phyloP scores from a whole-genome alignment of 768 basidiomycete species.

The Podaxis rugospora region DNA sequence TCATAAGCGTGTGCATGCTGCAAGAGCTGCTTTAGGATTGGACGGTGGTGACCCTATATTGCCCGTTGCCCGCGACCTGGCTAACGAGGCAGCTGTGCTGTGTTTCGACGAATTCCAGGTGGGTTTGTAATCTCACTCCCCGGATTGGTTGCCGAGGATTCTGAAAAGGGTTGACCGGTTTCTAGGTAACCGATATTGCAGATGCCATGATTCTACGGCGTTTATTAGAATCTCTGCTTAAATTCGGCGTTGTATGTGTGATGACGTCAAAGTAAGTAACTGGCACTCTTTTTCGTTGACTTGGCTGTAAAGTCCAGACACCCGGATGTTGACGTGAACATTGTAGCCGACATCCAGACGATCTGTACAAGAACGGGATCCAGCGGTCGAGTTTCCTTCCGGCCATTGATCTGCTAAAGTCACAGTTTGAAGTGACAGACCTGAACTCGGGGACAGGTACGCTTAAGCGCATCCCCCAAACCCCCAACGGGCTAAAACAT shows the following conservation, averaged over 20 bases:
- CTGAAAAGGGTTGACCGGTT: not conserved
- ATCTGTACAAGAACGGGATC: slow-evolving; percentile 98
- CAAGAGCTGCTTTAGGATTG: slow-evolving; percentile 67
- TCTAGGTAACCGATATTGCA: slow-evolving; percentile 90
- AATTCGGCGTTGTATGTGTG: slow-evolving; percentile 87
- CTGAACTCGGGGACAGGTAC: slow-evolving; percentile 92
- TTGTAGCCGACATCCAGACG: slow-evolving; percentile 89
- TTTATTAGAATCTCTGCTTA: slow-evolving; percentile 80
- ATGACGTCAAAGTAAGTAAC: slow-evolving; percentile 91
- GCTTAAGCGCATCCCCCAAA: slow-evolving; percentile 13
- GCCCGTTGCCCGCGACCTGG: slow-evolving; percentile 84
- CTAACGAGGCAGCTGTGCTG: slow-evolving; percentile 76
- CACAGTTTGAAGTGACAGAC: slow-evolving; percentile 82
- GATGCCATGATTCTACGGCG: slow-evolving; percentile 97
- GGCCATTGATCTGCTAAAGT: slow-evolving; percentile 89
- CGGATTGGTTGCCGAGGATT: not conserved
- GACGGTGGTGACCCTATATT: slow-evolving; percentile 77
- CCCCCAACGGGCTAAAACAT: not conserved
- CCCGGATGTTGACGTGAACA: not conserved
- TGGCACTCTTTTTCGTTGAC: not conserved
- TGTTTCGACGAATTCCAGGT: slow-evolving; percentile 99
- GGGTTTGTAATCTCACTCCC: slow-evolving; percentile 3
- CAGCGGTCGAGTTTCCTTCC: slow-evolving; percentile 94
- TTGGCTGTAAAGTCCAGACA: too few relatives aligned
- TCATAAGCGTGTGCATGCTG: slow-evolving; percentile 84